Evolutionary conservation across 176 grass and related monocot genomes (phyloP).

Genomic region (Tuctoria greenei): DNA sequence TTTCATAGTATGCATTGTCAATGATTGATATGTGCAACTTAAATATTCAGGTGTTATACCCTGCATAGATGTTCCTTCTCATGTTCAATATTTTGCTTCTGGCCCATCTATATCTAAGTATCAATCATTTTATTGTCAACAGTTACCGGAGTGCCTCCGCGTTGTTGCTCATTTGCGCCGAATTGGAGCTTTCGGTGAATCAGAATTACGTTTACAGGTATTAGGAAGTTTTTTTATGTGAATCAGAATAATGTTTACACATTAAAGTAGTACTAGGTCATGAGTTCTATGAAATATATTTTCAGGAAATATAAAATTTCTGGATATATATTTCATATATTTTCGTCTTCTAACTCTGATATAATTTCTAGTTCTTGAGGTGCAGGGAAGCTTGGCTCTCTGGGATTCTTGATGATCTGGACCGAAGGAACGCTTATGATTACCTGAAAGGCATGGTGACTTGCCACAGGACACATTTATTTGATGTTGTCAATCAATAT

Average conservation of each 20-base stretch:
- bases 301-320: neutral
- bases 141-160: constrained; percentile 90
- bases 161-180: constrained; percentile 79
- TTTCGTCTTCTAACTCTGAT: constrained; percentile 34
- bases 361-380: constrained; percentile 83
- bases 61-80: neutral
- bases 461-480: constrained; percentile 84
- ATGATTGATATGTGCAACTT: neutral
- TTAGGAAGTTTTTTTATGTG: constrained; percentile 10
- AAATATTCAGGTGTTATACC: constrained; percentile 4
- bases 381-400: constrained; percentile 96
- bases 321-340: constrained; percentile 25
- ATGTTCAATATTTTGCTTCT: neutral
- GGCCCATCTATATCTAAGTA: neutral
- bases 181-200: constrained; percentile 91
- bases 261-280: neutral
- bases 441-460: constrained; percentile 86
- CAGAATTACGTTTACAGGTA: constrained; percentile 93
- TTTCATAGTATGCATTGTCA: constrained; percentile 2
- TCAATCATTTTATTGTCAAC: constrained; percentile 42
- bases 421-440: constrained; percentile 87
- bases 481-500: constrained; percentile 99
- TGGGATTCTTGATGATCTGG: constrained; percentile 85
- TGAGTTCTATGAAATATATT: neutral
- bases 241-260: neutral